Evolutionary conservation across 352 stramenopile species (phyloP).

Genomic region (Phytophthora fragariae): DNA sequence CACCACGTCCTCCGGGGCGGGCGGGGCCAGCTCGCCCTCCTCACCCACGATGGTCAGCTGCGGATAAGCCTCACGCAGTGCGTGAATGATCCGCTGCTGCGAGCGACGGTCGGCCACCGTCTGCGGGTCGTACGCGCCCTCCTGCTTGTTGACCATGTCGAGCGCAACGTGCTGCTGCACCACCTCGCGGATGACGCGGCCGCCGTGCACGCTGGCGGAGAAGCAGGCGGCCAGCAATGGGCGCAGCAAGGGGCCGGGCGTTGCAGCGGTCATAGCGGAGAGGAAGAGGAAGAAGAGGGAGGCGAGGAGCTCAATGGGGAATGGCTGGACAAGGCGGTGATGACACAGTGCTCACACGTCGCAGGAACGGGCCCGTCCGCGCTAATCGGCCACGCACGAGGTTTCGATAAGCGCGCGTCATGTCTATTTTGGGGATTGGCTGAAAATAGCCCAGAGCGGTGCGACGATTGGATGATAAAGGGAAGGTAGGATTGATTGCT

Average conservation of each 20-base stretch:
- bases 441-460: neutral
- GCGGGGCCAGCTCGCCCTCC: conserved; percentile 67
- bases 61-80: conserved; percentile 65
- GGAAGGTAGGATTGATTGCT: conserved; percentile 1
- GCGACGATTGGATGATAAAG: neutral
- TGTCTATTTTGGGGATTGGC: conserved; percentile 15
- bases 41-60: conserved; percentile 58
- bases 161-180: conserved; percentile 60
- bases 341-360: conserved; percentile 10
- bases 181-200: conserved; percentile 76
- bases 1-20: conserved; percentile 56
- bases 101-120: conserved; percentile 78
- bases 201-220: conserved; percentile 57
- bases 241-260: conserved; percentile 35
- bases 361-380: neutral
- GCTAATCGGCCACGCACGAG: conserved; percentile 8
- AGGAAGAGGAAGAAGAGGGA: too few species aligned
- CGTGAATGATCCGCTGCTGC: conserved; percentile 75
- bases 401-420: conserved; percentile 8
- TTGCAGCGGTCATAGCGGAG: conserved; percentile 19
- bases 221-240: conserved; percentile 69
- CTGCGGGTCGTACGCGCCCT: conserved; percentile 79
- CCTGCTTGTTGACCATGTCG: conserved; percentile 80
- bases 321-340: conserved; percentile 17
- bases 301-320: conserved; percentile 17